A percentile compares a stretch with the other conserved stretches of the same genome.
These are phyloP conservation scores for Penicillium sumatraense DNA, from an alignment of 2,329 filamentous ascomycete species.

Conservation along the genomic window DNA sequence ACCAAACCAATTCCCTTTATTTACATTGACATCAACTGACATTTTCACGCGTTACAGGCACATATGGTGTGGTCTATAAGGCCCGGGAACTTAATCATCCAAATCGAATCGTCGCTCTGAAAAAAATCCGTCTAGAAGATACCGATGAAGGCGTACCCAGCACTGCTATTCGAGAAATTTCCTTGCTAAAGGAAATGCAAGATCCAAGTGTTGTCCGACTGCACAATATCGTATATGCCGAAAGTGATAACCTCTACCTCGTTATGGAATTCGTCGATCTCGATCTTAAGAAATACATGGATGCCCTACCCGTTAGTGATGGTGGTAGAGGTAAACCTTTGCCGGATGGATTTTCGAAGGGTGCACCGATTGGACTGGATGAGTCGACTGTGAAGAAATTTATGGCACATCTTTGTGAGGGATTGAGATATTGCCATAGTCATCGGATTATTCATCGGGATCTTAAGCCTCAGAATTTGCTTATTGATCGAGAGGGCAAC, in stretches of 20 bases:
- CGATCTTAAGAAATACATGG: constrained; percentile 96
- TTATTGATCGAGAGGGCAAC: constrained; percentile 85
- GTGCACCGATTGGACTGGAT: constrained; percentile 71
- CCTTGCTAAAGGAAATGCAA: constrained; percentile 90
- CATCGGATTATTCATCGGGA: constrained; percentile 87
- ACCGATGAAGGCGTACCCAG: constrained; percentile 95
- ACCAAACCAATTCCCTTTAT: constrained; percentile 1
- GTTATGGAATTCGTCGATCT: constrained; percentile 91
- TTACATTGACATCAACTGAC: neutral
- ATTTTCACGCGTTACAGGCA: constrained; percentile 61
- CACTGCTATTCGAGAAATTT: constrained; percentile 93
- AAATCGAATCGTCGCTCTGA: constrained; percentile 86
- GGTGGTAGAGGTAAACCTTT: constrained; percentile 84
- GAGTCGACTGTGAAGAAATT: constrained; percentile 88
- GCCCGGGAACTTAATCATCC: constrained; percentile 80
- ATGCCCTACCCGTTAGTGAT: constrained; percentile 80
- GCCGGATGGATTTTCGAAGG: constrained; percentile 72
- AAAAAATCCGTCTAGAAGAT: constrained; percentile 93
- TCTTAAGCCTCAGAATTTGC: constrained; percentile 86
- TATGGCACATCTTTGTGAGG: constrained; percentile 84
- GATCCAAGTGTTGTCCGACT: constrained; percentile 88
- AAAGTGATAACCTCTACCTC: constrained; percentile 92
- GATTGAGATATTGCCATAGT: constrained; percentile 85
- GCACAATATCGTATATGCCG: constrained; percentile 90
- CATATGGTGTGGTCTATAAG: constrained; percentile 95